Percentiles rank a stretch among this genome's conserved stretches.
phyloP scores from a whole-genome alignment of 2,329 filamentous ascomycete species.

The Hypoxylon sp. region DNA sequence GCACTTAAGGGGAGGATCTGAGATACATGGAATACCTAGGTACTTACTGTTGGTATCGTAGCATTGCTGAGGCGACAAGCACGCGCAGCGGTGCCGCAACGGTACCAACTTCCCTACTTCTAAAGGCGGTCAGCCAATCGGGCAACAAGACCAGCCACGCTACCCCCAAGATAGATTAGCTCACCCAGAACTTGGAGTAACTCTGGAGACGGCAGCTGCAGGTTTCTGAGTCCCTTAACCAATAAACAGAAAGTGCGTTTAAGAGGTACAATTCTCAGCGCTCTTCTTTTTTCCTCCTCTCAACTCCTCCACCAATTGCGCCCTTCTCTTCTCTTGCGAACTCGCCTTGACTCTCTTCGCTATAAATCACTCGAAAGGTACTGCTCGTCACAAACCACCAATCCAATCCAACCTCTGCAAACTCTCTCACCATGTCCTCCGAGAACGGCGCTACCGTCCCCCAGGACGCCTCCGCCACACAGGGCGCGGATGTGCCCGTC shows the following conservation, averaged over 20 bases:
- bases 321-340: constrained; percentile 18
- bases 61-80: constrained; percentile 5
- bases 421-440: constrained; percentile 54
- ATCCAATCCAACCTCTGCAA: constrained; percentile 11
- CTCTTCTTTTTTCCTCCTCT: constrained; percentile 31
- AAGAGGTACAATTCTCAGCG: constrained; percentile 25
- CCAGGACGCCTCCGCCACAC: constrained; percentile 54
- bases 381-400: constrained; percentile 9
- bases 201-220: constrained; percentile 35
- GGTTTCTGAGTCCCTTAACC: constrained; percentile 22
- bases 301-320: constrained; percentile 36
- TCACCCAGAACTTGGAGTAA: constrained; percentile 23
- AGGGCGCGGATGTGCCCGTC: constrained; percentile 53
- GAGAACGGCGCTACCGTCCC: constrained; percentile 60
- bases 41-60: neutral
- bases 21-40: neutral
- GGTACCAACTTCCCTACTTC: constrained; percentile 5
- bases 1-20: neutral
- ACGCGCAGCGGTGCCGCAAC: constrained; percentile 5
- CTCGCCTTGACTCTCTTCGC: constrained; percentile 13
- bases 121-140: constrained; percentile 24
- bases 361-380: constrained; percentile 26
- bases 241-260: constrained; percentile 38
- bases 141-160: constrained; percentile 3
- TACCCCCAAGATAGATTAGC: constrained; percentile 25